These are phyloP conservation scores for Lomentospora prolificans DNA, from an alignment of 2,329 filamentous ascomycete species.

Conservation along the genomic window DNA sequence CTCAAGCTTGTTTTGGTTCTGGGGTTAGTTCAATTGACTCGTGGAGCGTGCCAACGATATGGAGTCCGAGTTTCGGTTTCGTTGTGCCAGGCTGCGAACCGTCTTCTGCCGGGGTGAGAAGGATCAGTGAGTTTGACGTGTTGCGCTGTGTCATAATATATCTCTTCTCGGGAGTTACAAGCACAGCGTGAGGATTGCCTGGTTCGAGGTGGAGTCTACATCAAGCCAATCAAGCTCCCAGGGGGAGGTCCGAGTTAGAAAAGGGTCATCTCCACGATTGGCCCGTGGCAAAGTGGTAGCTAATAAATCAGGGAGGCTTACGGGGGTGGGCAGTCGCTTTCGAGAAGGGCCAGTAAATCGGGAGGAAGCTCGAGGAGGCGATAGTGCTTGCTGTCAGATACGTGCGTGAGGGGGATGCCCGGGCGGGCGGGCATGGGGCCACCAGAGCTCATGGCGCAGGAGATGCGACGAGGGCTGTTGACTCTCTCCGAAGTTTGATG, in stretches of 20 bases:
- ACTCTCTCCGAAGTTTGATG: not conserved
- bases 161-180: slow-evolving; percentile 39
- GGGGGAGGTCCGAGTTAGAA: not conserved
- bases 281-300: not conserved
- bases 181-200: slow-evolving; percentile 38
- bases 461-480: no score
- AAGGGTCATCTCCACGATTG: not conserved
- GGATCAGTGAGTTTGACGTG: slow-evolving; percentile 55
- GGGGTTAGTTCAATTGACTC: slow-evolving; percentile 52
- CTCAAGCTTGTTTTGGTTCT: no score
- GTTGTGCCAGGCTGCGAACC: slow-evolving; percentile 10
- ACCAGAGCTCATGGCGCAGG: not conserved
- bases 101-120: slow-evolving; percentile 31
- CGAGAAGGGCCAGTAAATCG: slow-evolving; percentile 45
- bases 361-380: slow-evolving; percentile 53
- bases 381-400: slow-evolving; percentile 39
- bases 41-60: slow-evolving; percentile 44
- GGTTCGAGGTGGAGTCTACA: slow-evolving; percentile 37
- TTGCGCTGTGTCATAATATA: slow-evolving; percentile 57
- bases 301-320: slow-evolving; percentile 29
- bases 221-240: not conserved
- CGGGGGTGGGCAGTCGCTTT: slow-evolving; percentile 43
- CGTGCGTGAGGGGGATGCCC: slow-evolving; percentile 42
- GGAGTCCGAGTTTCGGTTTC: slow-evolving; percentile 19
- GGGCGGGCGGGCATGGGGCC: slow-evolving; percentile 35